Evolutionary conservation across 345 rosid genomes (phyloP).

Genomic region (Linum tenue): DNA sequence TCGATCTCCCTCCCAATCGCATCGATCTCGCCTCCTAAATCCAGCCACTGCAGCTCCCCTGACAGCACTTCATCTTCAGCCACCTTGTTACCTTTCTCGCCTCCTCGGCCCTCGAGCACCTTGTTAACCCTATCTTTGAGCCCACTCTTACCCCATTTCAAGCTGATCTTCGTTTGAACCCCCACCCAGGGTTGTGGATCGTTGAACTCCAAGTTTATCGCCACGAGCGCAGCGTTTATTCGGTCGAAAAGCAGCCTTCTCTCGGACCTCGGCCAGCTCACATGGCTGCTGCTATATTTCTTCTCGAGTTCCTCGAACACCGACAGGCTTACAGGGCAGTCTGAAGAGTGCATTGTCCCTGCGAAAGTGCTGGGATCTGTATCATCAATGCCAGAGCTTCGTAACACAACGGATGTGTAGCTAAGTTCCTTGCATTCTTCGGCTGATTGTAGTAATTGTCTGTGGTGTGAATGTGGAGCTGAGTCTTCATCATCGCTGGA

Average conservation of each 20-base stretch:
- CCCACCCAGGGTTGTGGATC: conserved; percentile 58
- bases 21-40: background rate
- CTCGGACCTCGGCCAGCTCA: conserved; percentile 43
- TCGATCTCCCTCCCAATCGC: conserved; percentile 5
- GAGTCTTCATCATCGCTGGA: conserved; percentile 60
- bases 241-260: conserved; percentile 64
- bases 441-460: conserved; percentile 6
- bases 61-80: conserved; percentile 30
- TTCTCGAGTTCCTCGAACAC: conserved; percentile 74
- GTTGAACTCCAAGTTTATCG: conserved; percentile 34
- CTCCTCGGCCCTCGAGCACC: conserved; percentile 34
- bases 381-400: conserved; percentile 37
- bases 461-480: conserved; percentile 24
- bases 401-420: conserved; percentile 45
- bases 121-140: conserved; percentile 36
- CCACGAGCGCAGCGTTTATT: conserved; percentile 42
- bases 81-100: conserved; percentile 26
- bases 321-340: conserved; percentile 45
- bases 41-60: conserved; percentile 21
- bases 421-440: conserved; percentile 45
- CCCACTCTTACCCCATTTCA: conserved; percentile 34
- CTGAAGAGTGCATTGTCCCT: conserved; percentile 43
- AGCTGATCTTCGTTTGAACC: conserved; percentile 13
- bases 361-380: conserved; percentile 34
- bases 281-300: conserved; percentile 28